phyloP scores from a whole-genome alignment of 148 eudicot genomes.

The Pouteria glomerata region DNA sequence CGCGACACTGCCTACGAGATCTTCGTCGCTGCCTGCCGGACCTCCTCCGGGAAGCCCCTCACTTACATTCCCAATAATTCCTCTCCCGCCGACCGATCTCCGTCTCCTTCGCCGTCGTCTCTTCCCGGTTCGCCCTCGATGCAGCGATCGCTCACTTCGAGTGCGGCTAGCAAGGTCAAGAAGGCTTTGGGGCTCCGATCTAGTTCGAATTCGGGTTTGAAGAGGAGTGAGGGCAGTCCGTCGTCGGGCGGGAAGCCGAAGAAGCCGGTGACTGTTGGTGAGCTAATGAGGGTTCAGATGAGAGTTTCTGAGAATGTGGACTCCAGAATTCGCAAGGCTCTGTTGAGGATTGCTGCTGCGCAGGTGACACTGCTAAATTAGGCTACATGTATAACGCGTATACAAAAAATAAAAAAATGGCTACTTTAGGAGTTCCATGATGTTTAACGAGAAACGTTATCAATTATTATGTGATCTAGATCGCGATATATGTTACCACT shows the following conservation, averaged over 20 bases:
- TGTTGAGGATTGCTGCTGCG: constrained; percentile 79
- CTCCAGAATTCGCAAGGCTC: constrained; percentile 74
- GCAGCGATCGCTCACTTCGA: constrained; percentile 62
- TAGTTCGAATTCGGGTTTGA: constrained; percentile 32
- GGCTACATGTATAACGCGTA: neutral
- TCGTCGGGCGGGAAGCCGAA: constrained; percentile 24
- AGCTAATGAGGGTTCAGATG: constrained; percentile 90
- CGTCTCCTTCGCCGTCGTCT: constrained; percentile 19
- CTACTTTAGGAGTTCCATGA: constrained; percentile 1
- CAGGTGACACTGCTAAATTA: constrained; percentile 44
- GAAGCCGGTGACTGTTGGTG: constrained; percentile 71
- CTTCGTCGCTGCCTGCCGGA: constrained; percentile 82
- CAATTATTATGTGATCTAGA: constrained; percentile 1
- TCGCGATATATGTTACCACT: neutral
- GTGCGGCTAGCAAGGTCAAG: constrained; percentile 87
- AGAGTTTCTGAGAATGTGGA: constrained; percentile 65
- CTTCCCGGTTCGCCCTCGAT: constrained; percentile 22
- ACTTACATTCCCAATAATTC: constrained; percentile 27
- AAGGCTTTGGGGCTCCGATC: constrained; percentile 87
- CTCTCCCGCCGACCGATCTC: constrained; percentile 12
- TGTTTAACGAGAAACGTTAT: too few species aligned
- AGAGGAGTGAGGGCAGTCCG: constrained; percentile 31
- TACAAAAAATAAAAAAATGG: neutral
- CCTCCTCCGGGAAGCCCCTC: constrained; percentile 70
- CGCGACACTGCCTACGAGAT: constrained; percentile 81